phyloP scores from a whole-genome alignment of 805 yeast genomes.

The Pichia thaimueangensis region DNA sequence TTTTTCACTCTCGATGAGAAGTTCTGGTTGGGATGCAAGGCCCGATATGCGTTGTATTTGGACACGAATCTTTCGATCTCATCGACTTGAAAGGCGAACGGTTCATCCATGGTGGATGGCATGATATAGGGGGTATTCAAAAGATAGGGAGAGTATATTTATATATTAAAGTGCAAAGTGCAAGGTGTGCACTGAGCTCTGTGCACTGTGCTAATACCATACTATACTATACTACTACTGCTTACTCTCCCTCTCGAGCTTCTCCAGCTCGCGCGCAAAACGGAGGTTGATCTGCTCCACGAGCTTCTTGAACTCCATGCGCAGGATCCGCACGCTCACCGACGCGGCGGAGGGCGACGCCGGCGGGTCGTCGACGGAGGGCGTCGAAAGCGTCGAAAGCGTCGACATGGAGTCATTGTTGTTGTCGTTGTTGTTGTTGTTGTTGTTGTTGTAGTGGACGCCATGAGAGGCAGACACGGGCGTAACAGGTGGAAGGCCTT shows the following conservation, averaged over 20 bases:
- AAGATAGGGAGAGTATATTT: too few species aligned
- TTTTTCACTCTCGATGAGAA: background rate
- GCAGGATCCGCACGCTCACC: slow-evolving; percentile 42
- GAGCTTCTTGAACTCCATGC: slow-evolving; percentile 63
- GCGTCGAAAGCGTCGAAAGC: background rate
- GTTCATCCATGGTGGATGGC: slow-evolving; percentile 4
- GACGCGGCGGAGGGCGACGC: background rate
- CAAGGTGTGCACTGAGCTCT: too few species aligned
- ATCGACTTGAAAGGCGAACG: slow-evolving; percentile 8
- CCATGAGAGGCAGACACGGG: too few species aligned
- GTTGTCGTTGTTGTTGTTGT: too few species aligned
- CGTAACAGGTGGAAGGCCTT: background rate
- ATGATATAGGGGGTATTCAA: too few species aligned
- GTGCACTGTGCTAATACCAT: too few species aligned
- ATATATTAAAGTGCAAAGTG: too few species aligned
- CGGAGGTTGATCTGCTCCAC: slow-evolving; percentile 55
- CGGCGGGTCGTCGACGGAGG: background rate
- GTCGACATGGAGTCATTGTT: background rate
- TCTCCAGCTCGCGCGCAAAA: slow-evolving; percentile 50
- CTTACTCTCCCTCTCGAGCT: background rate
- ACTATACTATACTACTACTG: too few species aligned
- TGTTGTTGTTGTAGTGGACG: too few species aligned
- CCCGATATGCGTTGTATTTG: background rate
- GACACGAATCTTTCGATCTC: slow-evolving; percentile 13
- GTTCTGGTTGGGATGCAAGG: background rate